Percentiles rank a stretch among this genome's conserved stretches.
Evolutionary conservation across 208 protist genomes (phyloP).

Genomic region (Tetramitus jugosus): DNA sequence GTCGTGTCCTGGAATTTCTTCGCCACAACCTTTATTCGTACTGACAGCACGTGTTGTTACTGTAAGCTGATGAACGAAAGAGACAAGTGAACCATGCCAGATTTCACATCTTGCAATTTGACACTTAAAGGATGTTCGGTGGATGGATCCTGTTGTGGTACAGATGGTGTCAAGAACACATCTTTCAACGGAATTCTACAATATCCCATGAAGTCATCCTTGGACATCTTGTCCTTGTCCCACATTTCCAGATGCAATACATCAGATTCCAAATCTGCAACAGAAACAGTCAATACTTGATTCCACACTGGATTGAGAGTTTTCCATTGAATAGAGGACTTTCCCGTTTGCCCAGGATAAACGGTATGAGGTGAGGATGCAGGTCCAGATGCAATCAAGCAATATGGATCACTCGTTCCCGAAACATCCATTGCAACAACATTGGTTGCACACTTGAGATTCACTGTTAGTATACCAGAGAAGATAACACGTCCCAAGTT

Average conservation of each 20-base stretch:
- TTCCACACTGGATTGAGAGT: conserved; percentile 20
- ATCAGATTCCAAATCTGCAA: background rate
- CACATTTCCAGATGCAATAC: background rate
- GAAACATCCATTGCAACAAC: background rate
- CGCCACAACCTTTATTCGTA: too few relatives aligned
- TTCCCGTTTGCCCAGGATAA: background rate
- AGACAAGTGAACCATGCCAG: too few relatives aligned
- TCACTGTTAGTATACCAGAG: background rate
- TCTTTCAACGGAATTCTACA: background rate
- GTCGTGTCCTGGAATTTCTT: too few relatives aligned
- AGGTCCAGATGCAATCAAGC: background rate
- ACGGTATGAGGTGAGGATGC: background rate
- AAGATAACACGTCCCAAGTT: background rate
- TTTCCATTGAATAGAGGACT: background rate
- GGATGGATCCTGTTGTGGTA: too few relatives aligned
- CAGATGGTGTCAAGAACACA: too few relatives aligned
- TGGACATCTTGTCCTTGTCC: background rate
- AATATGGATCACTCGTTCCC: background rate
- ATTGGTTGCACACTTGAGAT: background rate
- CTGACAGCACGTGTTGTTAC: too few relatives aligned
- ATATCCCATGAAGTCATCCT: conserved; percentile 5
- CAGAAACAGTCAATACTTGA: background rate
- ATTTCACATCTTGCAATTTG: too few relatives aligned
- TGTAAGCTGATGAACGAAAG: too few relatives aligned
- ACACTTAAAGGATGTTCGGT: too few relatives aligned